Conservation (phyloP, 2,329 filamentous ascomycete species). For the Sporothrix pseudoabietina region DNA sequence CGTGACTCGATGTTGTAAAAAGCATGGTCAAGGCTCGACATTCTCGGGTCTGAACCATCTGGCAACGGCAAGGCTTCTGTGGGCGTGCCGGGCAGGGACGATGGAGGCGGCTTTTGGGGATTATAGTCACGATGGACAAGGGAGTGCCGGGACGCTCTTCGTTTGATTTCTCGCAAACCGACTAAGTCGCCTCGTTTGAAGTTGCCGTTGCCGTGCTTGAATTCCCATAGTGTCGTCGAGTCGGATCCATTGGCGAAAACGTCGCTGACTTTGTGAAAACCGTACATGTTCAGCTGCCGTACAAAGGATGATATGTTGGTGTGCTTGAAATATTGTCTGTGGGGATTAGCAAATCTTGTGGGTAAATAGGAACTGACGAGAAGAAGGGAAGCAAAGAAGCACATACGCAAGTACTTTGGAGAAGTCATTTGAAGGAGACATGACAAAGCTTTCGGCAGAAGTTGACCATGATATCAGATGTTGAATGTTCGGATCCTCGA, state of each 20-base stretch:
- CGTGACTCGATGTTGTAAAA: slow-evolving; percentile 78
- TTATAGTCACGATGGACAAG: slow-evolving; percentile 91
- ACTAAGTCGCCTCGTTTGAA: slow-evolving; percentile 95
- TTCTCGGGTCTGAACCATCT: slow-evolving; percentile 74
- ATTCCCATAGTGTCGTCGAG: slow-evolving; percentile 94
- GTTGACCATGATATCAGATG: slow-evolving; percentile 96
- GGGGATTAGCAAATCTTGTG: slow-evolving; percentile 36
- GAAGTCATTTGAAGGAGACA: slow-evolving; percentile 96
- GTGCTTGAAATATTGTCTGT: slow-evolving; percentile 97
- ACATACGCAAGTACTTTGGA: slow-evolving; percentile 96
- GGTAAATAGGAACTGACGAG: slow-evolving; percentile 3
- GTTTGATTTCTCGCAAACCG: slow-evolving; percentile 91
- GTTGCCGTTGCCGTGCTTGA: slow-evolving; percentile 95
- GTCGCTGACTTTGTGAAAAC: slow-evolving; percentile 99
- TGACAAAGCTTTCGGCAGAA: slow-evolving; percentile 95
- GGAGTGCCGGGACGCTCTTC: slow-evolving; percentile 87
- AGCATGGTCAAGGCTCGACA: slow-evolving; percentile 76
- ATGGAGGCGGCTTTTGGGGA: slow-evolving; percentile 69
- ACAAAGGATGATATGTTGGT: slow-evolving; percentile 99
- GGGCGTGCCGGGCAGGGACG: slow-evolving; percentile 82
- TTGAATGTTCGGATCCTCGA: slow-evolving; percentile 89
- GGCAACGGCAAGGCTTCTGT: slow-evolving; percentile 75
- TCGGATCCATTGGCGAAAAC: slow-evolving; percentile 96
- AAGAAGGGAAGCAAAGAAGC: background rate
- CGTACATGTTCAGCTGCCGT: slow-evolving; percentile 98